Percentiles rank a stretch among this genome's conserved stretches.
phyloP scores from a whole-genome alignment of 192 early-diverging fungal genomes.

The Backusella australiensis region DNA sequence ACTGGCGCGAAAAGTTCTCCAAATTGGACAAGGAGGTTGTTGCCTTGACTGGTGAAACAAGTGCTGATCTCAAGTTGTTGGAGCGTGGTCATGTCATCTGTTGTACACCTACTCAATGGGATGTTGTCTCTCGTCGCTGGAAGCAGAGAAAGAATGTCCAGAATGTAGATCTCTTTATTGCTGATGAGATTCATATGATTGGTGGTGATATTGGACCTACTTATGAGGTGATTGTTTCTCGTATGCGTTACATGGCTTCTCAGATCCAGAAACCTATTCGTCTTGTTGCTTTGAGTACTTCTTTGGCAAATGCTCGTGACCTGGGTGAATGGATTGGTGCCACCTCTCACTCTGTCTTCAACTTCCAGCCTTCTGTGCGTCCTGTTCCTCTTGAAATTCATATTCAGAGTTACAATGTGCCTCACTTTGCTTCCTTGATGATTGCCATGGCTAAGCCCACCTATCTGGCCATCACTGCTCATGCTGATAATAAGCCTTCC shows the following conservation, averaged over 20 bases:
- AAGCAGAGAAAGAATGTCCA: constrained; percentile 93
- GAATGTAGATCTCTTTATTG: constrained; percentile 83
- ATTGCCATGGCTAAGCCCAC: constrained; percentile 88
- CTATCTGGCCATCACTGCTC: constrained; percentile 69
- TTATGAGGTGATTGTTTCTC: constrained; percentile 89
- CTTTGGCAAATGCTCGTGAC: constrained; percentile 96
- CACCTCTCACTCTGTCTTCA: constrained; percentile 74
- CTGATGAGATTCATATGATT: constrained; percentile 94
- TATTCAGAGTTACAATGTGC: constrained; percentile 88
- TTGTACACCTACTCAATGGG: constrained; percentile 91
- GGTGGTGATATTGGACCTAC: constrained; percentile 89
- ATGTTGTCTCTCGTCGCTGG: constrained; percentile 93
- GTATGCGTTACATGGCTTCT: constrained; percentile 90
- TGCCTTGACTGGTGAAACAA: constrained; percentile 84
- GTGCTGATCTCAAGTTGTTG: constrained; percentile 84
- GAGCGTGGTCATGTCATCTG: constrained; percentile 93
- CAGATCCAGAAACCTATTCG: constrained; percentile 81
- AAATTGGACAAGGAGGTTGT: constrained; percentile 82
- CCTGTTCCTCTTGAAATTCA: constrained; percentile 93
- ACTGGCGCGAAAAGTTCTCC: constrained; percentile 86
- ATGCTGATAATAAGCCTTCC: constrained; percentile 63
- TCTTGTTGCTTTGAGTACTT: constrained; percentile 88
- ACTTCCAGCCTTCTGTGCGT: constrained; percentile 92
- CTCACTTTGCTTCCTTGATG: constrained; percentile 96
- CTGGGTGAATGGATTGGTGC: constrained; percentile 97